phyloP scores from a whole-genome alignment of 768 basidiomycete species.

The Lentinus tigrinus region DNA sequence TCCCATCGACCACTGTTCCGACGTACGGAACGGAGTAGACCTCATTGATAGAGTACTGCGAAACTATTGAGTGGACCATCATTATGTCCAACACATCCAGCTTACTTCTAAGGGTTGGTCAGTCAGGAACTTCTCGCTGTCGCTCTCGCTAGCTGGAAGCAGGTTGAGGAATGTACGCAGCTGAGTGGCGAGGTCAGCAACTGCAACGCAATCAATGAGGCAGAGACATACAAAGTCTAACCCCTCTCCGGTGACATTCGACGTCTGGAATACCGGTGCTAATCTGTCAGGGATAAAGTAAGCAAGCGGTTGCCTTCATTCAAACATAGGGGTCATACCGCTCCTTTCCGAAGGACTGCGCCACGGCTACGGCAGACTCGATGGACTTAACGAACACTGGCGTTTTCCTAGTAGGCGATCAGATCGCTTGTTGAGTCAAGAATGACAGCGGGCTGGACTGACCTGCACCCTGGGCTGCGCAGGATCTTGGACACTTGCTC shows the following conservation, averaged over 20 bases:
- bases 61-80: neutral
- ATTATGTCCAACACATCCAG: neutral
- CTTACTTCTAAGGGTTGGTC: conserved; percentile 86
- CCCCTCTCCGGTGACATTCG: conserved; percentile 94
- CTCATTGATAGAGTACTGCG: conserved; percentile 80
- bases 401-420: conserved; percentile 52
- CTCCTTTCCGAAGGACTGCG: conserved; percentile 71
- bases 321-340: conserved; percentile 41
- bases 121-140: conserved; percentile 74
- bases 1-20: conserved; percentile 82
- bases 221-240: conserved; percentile 60
- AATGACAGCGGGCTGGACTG: conserved; percentile 19
- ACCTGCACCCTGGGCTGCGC: conserved; percentile 91
- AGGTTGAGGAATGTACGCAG: conserved; percentile 89
- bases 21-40: conserved; percentile 86
- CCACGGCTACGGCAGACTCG: conserved; percentile 79
- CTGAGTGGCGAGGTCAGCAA: conserved; percentile 32
- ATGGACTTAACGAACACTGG: conserved; percentile 83
- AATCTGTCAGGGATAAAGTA: conserved; percentile 45
- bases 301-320: neutral
- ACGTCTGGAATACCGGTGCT: conserved; percentile 89
- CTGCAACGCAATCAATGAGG: neutral
- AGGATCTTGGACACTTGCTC: conserved; percentile 93
- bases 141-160: conserved; percentile 83
- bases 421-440: neutral